Percentiles rank a stretch among this genome's conserved stretches.
phyloP scores from a whole-genome alignment of 768 basidiomycete genomes.

The Suillus americanus region DNA sequence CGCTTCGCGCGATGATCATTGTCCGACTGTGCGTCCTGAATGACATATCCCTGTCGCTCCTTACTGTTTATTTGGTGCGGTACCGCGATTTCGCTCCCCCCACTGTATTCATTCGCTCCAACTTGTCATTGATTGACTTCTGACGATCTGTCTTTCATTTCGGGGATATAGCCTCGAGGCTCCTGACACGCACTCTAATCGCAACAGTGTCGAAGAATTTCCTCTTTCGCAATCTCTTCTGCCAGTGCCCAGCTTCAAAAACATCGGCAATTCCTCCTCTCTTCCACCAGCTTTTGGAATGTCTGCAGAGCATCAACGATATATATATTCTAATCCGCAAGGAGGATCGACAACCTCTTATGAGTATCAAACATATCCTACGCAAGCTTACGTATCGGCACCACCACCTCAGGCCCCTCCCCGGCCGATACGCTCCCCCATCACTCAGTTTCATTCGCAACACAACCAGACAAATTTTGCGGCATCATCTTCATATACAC shows the following conservation, averaged over 20 bases:
- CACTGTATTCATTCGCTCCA: conserved; percentile 33
- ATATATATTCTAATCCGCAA: conserved; percentile 53
- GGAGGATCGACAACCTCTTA: conserved; percentile 42
- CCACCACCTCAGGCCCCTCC: conserved; percentile 30
- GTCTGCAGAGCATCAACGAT: conserved; percentile 50
- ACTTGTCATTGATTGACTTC: conserved; percentile 35
- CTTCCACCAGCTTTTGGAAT: conserved; percentile 27
- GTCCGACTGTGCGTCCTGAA: background rate
- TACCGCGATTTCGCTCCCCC: conserved; percentile 23
- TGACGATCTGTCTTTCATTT: conserved; percentile 32
- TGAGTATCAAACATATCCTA: conserved; percentile 47
- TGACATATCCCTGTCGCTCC: background rate
- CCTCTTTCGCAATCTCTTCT: conserved; percentile 23
- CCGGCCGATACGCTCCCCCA: conserved; percentile 28
- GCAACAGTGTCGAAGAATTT: conserved; percentile 24
- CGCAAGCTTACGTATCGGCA: conserved; percentile 25
- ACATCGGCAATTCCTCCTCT: conserved; percentile 20
- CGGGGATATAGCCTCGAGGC: conserved; percentile 37
- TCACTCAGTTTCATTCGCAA: conserved; percentile 34
- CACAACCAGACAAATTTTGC: conserved; percentile 28
- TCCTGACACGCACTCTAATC: conserved; percentile 30
- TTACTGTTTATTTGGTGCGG: conserved; percentile 17
- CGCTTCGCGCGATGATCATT: background rate
- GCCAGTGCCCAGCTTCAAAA: conserved; percentile 2
- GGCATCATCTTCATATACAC: conserved; percentile 27